Conservation (phyloP, 2,329 filamentous ascomycete genomes). For the Paraphaeosphaeria minitans region DNA sequence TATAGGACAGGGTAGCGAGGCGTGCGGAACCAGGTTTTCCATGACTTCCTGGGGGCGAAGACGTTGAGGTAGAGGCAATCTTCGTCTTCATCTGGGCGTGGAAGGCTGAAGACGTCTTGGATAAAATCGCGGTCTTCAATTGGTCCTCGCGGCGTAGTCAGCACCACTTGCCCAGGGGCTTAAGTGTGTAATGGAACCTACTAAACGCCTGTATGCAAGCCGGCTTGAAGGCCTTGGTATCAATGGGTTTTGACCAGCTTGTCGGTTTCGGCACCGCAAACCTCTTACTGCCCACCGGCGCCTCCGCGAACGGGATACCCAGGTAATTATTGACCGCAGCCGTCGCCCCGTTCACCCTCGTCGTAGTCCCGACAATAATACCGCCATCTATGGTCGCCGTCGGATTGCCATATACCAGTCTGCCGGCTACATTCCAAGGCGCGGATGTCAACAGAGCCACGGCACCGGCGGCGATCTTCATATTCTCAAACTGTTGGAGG, state of each 20-base stretch:
- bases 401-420: not conserved
- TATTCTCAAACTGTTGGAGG: not conserved
- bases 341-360: constrained; percentile 1
- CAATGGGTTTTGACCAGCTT: constrained; percentile 5
- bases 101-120: constrained; percentile 17
- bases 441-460: constrained; percentile 2
- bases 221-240: constrained; percentile 10
- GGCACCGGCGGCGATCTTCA: constrained; percentile 9
- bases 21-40: not conserved
- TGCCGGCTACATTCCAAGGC: constrained; percentile 5
- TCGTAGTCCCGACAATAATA: constrained; percentile 10
- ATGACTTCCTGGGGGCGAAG: constrained; percentile 25
- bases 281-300: constrained; percentile 7
- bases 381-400: constrained; percentile 13
- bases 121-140: constrained; percentile 14
- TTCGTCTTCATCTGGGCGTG: constrained; percentile 32
- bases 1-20: constrained; percentile 15
- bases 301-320: constrained; percentile 12
- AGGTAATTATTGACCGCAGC: constrained; percentile 10
- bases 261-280: constrained; percentile 14
- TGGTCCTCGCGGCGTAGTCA: not conserved
- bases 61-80: constrained; percentile 50
- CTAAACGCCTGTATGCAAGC: constrained; percentile 14
- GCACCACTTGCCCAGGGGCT: not conserved
- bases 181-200: not conserved